A percentile compares a stretch with the other conserved stretches of the same genome.
phyloP scores from a whole-genome alignment of 345 rosid species.

The Geranium brycei region DNA sequence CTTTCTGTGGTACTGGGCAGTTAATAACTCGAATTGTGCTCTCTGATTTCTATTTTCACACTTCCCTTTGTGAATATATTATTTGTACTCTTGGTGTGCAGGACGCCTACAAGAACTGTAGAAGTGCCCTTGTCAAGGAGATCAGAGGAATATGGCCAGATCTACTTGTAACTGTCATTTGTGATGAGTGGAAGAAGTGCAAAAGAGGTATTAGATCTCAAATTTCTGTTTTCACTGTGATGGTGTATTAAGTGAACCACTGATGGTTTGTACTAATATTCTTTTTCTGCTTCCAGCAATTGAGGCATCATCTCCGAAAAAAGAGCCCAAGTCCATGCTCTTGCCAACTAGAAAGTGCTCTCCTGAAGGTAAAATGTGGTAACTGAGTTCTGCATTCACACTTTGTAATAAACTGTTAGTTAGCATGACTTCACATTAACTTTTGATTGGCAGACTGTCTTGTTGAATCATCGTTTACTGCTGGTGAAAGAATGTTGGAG shows the following conservation, averaged over 20 bases:
- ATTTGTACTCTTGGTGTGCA: slow-evolving; percentile 13
- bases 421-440: not conserved
- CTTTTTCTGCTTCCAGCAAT: slow-evolving; percentile 38
- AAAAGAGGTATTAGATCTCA: slow-evolving; percentile 53
- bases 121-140: slow-evolving; percentile 39
- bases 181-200: slow-evolving; percentile 93
- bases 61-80: not conserved
- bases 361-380: slow-evolving; percentile 37
- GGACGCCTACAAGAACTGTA: slow-evolving; percentile 60
- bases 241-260: slow-evolving; percentile 9
- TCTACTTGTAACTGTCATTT: slow-evolving; percentile 48
- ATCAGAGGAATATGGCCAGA: slow-evolving; percentile 79
- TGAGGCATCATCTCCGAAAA: slow-evolving; percentile 75
- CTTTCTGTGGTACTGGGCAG: not conserved
- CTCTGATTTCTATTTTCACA: not conserved
- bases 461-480: slow-evolving; percentile 54
- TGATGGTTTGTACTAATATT: not conserved
- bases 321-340: slow-evolving; percentile 72
- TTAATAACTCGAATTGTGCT: not conserved
- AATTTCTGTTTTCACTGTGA: slow-evolving; percentile 6
- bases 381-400: not conserved
- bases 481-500: slow-evolving; percentile 73
- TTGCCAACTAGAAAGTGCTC: slow-evolving; percentile 40
- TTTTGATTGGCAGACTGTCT: slow-evolving; percentile 28
- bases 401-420: not conserved